Evolutionary conservation across 1,284 basidiomycete genomes (phyloP), one percentile per base, ranked within the genome.

Genomic region (Boletellus dicymbophilus): DNA sequence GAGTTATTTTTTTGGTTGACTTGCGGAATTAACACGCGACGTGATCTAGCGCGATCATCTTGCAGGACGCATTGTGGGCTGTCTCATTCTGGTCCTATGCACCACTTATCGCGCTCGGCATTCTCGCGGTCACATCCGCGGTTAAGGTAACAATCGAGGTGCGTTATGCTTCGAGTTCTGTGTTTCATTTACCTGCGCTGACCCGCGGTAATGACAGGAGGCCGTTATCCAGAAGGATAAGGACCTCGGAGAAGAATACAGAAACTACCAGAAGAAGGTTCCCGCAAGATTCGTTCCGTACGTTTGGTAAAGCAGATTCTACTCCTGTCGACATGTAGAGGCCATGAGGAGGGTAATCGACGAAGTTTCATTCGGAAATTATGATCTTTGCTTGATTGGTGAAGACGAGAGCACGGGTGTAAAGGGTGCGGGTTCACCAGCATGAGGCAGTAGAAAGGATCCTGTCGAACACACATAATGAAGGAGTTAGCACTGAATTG

Each of bases 301-400:
- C 27, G 33, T 72, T n/a, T 70, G 69, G 65, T 72, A 62, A 46
- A 51, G n/a, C n/a, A n/a, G n/a, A n/a, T n/a, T n/a, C n/a, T n/a
- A n/a, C n/a, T n/a, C n/a, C n/a, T n/a, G n/a, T n/a, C n/a, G n/a
- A n/a, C n/a, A n/a, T n/a, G n/a, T n/a, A n/a, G n/a, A n/a, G n/a
- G n/a, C n/a, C n/a, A n/a, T n/a, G n/a, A n/a, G n/a, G n/a, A n/a
- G n/a, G n/a, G n/a, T n/a, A n/a, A n/a, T n/a, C n/a, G n/a, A n/a
- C n/a, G n/a, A n/a, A n/a, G n/a, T n/a, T n/a, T n/a, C n/a, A n/a
- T n/a, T n/a, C n/a, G n/a, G n/a, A n/a, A n/a, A n/a, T n/a, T n/a
- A n/a, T n/a, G n/a, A n/a, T n/a, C n/a, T n/a, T n/a, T n/a, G n/a
- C n/a, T n/a, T n/a, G n/a, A n/a, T n/a, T n/a, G n/a, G n/a, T n/a